Evolutionary conservation across 371 early-diverging fungal species (phyloP), one percentile per base, ranked within the genome.

Genomic region (Rhizopus microsporus): DNA sequence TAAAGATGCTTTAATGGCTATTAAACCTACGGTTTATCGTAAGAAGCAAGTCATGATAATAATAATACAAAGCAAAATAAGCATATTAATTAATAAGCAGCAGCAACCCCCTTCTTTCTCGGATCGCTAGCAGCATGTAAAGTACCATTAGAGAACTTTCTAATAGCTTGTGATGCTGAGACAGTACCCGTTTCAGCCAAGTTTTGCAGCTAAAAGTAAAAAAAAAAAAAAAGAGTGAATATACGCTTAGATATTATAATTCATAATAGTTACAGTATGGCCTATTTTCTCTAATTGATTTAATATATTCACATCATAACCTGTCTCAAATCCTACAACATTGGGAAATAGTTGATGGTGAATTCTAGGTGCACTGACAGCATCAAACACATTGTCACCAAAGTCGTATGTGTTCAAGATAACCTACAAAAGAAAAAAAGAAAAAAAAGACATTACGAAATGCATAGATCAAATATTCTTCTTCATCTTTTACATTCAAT

Each of bases 281-380:
- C 72, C 70, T 17, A 61, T 62, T 2, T 48, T 10, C 31, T 30
- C 31, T n/a, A 75, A 51, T 4, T 46, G 59, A 3, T 46, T 23
- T 8, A 68, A 33, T 0, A 63, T 46, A 0, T 33, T 38, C 2
- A 33, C 31, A 49, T 46, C 50, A 31, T 52, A 67, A 5, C 58
- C 70, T 30, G 62, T 51, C 54, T 78, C 76, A 1, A 63, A 47
- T n/a, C 55, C 51, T 4, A 91, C 83, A 53, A 74, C 62, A 65
- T 95, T 77, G 0, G 98, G 98, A 57, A 92, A 60, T 44, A 98
- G 78, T 74, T 98, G 99, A 75, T 98, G 93, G 72, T 99, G 99
- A 12, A 95, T 72, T 7, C 99, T 80, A 3, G 96, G 91, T 34
- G 66, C 62, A 34, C 80, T 83, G 0, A 98, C 83, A 1, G 99